phyloP scores from a whole-genome alignment of 2,329 filamentous ascomycete species.

The Alternaria viburni region DNA sequence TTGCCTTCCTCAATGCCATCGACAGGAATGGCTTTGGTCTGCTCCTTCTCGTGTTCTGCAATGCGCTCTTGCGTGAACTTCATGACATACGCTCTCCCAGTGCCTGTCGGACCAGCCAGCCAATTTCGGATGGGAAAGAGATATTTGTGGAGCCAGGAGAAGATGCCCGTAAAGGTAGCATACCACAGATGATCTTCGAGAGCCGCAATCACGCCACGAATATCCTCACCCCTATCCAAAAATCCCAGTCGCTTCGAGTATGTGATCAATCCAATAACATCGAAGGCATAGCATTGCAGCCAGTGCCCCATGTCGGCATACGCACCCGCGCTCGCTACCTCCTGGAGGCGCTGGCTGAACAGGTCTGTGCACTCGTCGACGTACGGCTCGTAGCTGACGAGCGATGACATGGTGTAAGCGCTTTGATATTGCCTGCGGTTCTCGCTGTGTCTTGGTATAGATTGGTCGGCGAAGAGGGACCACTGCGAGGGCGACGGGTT shows the following conservation, averaged over 20 bases:
- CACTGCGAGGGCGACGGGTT: conserved; percentile 32
- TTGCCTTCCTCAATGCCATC: conserved; percentile 1
- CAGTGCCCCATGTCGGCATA: conserved; percentile 31
- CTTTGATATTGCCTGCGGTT: conserved; percentile 37
- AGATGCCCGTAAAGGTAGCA: conserved; percentile 7
- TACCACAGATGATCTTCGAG: conserved; percentile 14
- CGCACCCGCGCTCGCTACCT: conserved; percentile 30
- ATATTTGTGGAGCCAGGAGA: conserved; percentile 41
- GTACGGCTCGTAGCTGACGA: conserved; percentile 48
- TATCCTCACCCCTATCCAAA: conserved; percentile 20
- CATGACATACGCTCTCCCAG: conserved; percentile 40
- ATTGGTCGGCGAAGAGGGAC: conserved; percentile 47
- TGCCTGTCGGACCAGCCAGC: conserved; percentile 37
- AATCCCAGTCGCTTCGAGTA: conserved; percentile 28
- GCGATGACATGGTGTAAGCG: conserved; percentile 17
- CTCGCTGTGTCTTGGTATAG: conserved; percentile 47
- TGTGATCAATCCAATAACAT: conserved; percentile 44
- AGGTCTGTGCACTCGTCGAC: conserved; percentile 47
- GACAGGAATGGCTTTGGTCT: conserved; percentile 10
- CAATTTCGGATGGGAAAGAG: conserved; percentile 45
- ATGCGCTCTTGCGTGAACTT: conserved; percentile 25
- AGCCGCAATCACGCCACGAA: conserved; percentile 6
- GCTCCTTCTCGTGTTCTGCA: conserved; percentile 17
- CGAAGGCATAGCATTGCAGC: conserved; percentile 50
- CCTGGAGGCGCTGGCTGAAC: conserved; percentile 36